Evolutionary conservation across 2,329 filamentous ascomycete genomes (phyloP), one percentile per base, ranked within the genome.

Genomic region (Trichoderma sp.): DNA sequence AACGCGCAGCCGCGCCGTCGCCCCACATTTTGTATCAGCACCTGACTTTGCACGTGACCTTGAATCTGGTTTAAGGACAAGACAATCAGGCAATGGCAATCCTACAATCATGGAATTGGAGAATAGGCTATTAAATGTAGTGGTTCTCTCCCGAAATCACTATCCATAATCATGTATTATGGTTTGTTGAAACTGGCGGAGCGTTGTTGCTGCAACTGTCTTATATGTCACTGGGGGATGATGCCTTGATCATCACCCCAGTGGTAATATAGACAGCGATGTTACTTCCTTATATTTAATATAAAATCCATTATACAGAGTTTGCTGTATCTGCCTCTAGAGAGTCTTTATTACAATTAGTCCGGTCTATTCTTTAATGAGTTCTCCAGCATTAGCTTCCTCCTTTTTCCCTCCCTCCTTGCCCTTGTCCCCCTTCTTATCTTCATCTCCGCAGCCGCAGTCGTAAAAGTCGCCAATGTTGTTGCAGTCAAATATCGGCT

Each of bases 391-490:
- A 67, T 80, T 79, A 45, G 78, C 72, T 8, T 74, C 79, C 53
- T 78, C 79, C 62, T 81, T 80, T 27, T 78, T 81, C 41, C 79
- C 59, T 38, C 79, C 80, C 68, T 77, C 80, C 69, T 75, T 78
- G 2, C 79, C 81, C 65, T 79, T 77, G 75, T 81, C 80, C 16
- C 35, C 41, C 80, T 84, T 85, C 79, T 87, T 86, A 21, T 87
- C 87, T 76, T 91, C 90, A n/a, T 93, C 91, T 16, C 90, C 91
- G 80, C 92, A 93, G 0, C 92, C 92, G 80, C 92, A 93, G 81
- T 93, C 91, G 83, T 93, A 93, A 81, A 92, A 92, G 79, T 93
- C 91, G 18, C 91, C 91, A 80, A 93, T 91, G 35, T 91, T 89
- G 75, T 86, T 89, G 79, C 92, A 93, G 82, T 93, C 90, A 79